A percentile compares a stretch with the other conserved stretches of the same genome.
Conservation (phyloP, 1,139 yeast species). For the Debaryomyces sp. region DNA sequence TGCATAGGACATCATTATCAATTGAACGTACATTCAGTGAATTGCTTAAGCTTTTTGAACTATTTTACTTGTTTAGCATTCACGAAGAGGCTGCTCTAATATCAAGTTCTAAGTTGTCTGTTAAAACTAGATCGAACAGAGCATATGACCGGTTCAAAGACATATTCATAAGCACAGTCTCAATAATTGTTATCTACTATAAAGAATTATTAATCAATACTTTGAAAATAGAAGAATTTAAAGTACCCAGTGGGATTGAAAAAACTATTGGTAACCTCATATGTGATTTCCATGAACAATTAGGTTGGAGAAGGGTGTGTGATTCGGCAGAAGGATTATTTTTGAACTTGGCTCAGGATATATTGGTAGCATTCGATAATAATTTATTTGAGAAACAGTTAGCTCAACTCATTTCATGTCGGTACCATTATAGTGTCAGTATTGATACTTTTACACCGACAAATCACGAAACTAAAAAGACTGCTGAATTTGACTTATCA, state of each 20-base stretch:
- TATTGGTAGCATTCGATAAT: constrained; percentile 49
- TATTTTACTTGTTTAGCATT: constrained; percentile 46
- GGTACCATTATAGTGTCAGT: constrained; percentile 68
- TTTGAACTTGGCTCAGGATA: constrained; percentile 59
- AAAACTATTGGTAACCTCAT: constrained; percentile 45
- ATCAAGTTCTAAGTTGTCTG: constrained; percentile 34
- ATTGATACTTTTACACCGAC: constrained; percentile 62
- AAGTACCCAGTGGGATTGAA: constrained; percentile 8
- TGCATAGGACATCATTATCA: not conserved
- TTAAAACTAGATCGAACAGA: constrained; percentile 28
- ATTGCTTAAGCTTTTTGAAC: constrained; percentile 35
- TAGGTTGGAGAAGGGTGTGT: constrained; percentile 74
- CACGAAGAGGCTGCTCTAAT: constrained; percentile 54
- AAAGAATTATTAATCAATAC: constrained; percentile 14
- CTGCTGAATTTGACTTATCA: constrained; percentile 30
- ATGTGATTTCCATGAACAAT: constrained; percentile 66
- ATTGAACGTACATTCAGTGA: constrained; percentile 14
- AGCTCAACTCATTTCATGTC: constrained; percentile 75
- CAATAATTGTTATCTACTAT: constrained; percentile 41
- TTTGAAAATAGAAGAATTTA: not conserved
- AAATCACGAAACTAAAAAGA: constrained; percentile 64
- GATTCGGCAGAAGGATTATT: constrained; percentile 65
- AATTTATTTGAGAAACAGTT: constrained; percentile 53
- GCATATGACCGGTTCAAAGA: constrained; percentile 54
- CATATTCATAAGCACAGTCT: constrained; percentile 45